Conservation (phyloP, 2,329 filamentous ascomycete species). For the Stylonectria norvegica region DNA sequence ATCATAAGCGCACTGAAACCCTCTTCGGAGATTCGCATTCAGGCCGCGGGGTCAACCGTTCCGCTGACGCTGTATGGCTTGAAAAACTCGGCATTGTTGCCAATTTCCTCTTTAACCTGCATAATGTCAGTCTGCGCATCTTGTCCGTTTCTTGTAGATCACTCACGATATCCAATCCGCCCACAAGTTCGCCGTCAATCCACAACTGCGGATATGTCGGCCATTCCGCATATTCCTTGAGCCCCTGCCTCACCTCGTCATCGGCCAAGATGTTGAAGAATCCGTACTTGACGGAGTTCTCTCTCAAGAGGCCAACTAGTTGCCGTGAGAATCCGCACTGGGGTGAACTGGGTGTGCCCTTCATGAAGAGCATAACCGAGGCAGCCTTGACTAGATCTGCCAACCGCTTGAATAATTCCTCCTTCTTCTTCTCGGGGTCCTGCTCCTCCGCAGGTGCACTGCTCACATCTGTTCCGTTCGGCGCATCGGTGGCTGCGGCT, state of each 20-base stretch:
- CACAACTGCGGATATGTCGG: conserved; percentile 96
- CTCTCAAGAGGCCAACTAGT: conserved; percentile 79
- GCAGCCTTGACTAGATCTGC: conserved; percentile 88
- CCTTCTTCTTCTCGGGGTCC: conserved; percentile 63
- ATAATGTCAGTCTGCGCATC: conserved; percentile 17
- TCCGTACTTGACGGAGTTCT: conserved; percentile 90
- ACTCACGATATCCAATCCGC: conserved; percentile 92
- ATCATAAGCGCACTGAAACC: neutral
- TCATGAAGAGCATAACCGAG: conserved; percentile 98
- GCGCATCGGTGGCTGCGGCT: conserved; percentile 33
- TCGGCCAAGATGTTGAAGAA: conserved; percentile 99
- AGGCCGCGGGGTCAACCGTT: conserved; percentile 38
- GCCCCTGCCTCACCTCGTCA: conserved; percentile 90
- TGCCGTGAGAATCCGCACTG: conserved; percentile 94
- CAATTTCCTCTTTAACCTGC: conserved; percentile 90
- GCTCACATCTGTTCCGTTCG: conserved; percentile 37
- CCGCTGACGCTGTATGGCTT: conserved; percentile 62
- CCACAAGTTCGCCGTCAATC: conserved; percentile 84
- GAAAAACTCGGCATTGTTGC: conserved; percentile 79
- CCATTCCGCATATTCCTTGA: conserved; percentile 99
- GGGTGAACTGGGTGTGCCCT: conserved; percentile 82
- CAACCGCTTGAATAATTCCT: conserved; percentile 79
- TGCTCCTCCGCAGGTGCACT: conserved; percentile 43
- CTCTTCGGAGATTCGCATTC: conserved; percentile 18
- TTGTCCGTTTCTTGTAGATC: conserved; percentile 1